Base-by-base conservation (phyloP, 768 basidiomycete genomes). In the Suillus weaverae region DNA sequence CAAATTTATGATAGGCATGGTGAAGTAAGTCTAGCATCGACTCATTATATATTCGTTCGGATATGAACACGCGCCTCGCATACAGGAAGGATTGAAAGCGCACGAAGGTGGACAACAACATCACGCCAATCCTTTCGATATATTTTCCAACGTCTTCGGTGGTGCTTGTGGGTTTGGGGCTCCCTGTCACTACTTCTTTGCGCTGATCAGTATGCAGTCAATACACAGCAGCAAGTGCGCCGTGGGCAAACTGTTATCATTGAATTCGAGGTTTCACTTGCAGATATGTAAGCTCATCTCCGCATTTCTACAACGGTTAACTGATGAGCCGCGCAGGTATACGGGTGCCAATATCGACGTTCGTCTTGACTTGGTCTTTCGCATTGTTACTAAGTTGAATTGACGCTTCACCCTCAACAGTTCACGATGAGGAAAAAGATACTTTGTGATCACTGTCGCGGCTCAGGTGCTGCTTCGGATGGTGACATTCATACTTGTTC, bases 361-460 rank as follows among this genome's bases (percentile, higher is more conserved):
- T 60, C 57, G 84, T 75, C 48, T n/a, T 20, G n/a, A 54, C 33
- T 18, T 22, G 16, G 65, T 54, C 36, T 1, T 63, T 41, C 16
- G n/a, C 35, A 46, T 26, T 38, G 39, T 6, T 18, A 7, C 18
- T 30, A 26, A 41, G 5, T 41, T 33, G 26, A 30, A 50, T 60
- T 77, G 43, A 69, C 33, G 33, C 26, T 38, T 14, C 41, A 60
- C 3, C 64, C 14, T n/a, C 41, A 22, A 16, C 69, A 99, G 95
- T 97, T 99, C 77, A 90, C 92, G 81, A 84, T 98, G 74, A 91
- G 89, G 76, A 96, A 97, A 74, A 87, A 89, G 61, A 87, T 97
- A 41, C 88, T 99, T 20, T 99, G 97, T 72, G 95, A 98, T 76
- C 93, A 97, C 74, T 99, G 97, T 79, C 89, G 95, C 72, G 97